These are phyloP conservation scores for Pleurotus giganteus DNA, from an alignment of 768 basidiomycete species.

Conservation along the genomic window DNA sequence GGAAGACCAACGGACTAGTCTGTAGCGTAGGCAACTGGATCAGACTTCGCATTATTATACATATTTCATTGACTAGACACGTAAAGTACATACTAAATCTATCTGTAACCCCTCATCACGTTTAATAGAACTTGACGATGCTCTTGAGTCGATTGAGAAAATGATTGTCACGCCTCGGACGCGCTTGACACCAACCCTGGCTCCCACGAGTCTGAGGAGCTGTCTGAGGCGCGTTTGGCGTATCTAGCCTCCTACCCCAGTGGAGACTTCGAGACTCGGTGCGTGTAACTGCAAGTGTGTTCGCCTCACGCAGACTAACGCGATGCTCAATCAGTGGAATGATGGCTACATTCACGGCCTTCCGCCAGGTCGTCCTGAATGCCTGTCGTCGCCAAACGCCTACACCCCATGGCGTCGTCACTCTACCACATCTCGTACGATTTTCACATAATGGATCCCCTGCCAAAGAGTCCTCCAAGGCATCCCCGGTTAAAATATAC, in stretches of 20 bases:
- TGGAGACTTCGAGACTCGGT: neutral
- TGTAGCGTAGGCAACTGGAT: neutral
- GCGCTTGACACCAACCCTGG: neutral
- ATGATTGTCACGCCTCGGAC: neutral
- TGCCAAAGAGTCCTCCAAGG: neutral
- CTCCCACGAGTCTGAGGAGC: no score
- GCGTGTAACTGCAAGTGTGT: neutral
- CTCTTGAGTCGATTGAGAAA: no score
- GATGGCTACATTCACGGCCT: slow-evolving; percentile 19
- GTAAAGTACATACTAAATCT: no score
- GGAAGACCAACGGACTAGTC: slow-evolving; percentile 2
- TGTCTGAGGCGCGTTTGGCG: no score
- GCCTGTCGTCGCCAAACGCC: slow-evolving; percentile 11
- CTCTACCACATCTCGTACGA: slow-evolving; percentile 7
- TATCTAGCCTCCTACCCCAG: no score
- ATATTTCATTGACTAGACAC: no score
- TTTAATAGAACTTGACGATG: no score
- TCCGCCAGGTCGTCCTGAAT: slow-evolving; percentile 13
- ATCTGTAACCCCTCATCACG: no score
- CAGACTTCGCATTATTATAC: neutral
- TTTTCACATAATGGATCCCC: slow-evolving; percentile 12
- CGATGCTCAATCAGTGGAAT: neutral
- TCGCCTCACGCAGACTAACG: neutral
- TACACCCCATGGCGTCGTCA: slow-evolving; percentile 1
- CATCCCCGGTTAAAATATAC: slow-evolving; percentile 5